Percentiles rank a stretch among this genome's conserved stretches.
phyloP scores from a whole-genome alignment of 805 yeast species.

The Sporopachydermia quercuum region DNA sequence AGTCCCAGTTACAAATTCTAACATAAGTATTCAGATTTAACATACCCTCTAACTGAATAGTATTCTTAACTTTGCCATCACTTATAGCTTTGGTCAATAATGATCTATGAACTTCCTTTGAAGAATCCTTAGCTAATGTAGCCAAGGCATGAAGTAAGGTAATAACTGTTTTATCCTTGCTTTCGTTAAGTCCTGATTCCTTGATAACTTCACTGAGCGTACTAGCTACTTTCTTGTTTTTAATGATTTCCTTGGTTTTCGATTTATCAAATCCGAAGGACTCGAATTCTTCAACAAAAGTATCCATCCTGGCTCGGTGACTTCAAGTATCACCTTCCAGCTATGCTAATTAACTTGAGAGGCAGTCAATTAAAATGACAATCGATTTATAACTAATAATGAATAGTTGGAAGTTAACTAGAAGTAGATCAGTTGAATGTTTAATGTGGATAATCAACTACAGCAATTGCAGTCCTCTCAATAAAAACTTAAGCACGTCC shows the following conservation, averaged over 20 bases:
- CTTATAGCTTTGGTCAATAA: conserved; percentile 46
- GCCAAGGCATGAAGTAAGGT: conserved; percentile 70
- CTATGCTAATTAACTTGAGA: too few relatives aligned
- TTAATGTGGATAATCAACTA: too few relatives aligned
- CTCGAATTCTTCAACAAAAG: conserved; percentile 16
- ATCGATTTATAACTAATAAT: too few relatives aligned
- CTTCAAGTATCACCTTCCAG: too few relatives aligned
- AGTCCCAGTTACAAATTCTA: too few relatives aligned
- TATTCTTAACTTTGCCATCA: conserved; percentile 47
- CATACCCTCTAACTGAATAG: conserved; percentile 48
- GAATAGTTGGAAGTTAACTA: too few relatives aligned
- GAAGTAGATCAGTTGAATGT: too few relatives aligned
- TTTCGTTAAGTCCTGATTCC: conserved; percentile 22
- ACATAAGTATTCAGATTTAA: too few relatives aligned
- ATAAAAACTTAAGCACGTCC: too few relatives aligned
- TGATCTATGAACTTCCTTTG: conserved; percentile 29
- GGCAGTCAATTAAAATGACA: too few relatives aligned
- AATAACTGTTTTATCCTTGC: conserved; percentile 43
- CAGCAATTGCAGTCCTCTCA: too few relatives aligned
- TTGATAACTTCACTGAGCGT: conserved; percentile 47
- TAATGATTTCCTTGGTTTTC: conserved; percentile 65
- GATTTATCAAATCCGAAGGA: conserved; percentile 54
- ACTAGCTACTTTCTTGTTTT: conserved; percentile 71
- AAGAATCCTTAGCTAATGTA: conserved; percentile 40
- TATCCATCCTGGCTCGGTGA: too few relatives aligned